Evolutionary conservation across 192 early-diverging fungal species (phyloP).

Genomic region (Lobulomyces angularis): DNA sequence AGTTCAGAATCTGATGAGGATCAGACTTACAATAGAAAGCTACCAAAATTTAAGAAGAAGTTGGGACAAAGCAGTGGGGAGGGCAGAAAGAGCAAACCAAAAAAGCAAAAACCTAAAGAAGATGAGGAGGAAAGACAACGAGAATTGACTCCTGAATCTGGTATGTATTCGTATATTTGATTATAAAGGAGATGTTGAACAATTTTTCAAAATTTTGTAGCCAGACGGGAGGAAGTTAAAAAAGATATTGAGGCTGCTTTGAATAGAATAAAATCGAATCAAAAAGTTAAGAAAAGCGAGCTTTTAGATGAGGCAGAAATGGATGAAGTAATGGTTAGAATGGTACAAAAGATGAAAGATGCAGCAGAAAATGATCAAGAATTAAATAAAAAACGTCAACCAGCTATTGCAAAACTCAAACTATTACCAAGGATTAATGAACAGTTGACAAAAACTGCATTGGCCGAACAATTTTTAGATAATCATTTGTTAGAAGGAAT

Average conservation of each 20-base stretch:
- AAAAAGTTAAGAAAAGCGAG: conserved; percentile 16
- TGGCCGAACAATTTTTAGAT: conserved; percentile 63
- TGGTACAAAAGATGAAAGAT: conserved; percentile 39
- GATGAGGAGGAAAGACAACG: conserved; percentile 5
- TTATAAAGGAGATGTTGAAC: no score
- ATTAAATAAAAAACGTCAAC: conserved; percentile 39
- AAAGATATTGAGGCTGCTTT: conserved; percentile 26
- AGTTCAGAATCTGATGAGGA: conserved; percentile 1
- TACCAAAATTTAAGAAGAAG: background rate
- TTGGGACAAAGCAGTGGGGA: background rate
- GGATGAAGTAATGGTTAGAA: conserved; percentile 25
- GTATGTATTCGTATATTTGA: no score
- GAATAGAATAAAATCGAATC: conserved; percentile 19
- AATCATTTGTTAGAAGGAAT: conserved; percentile 75
- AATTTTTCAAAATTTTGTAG: background rate
- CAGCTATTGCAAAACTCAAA: conserved; percentile 58
- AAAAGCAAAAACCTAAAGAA: conserved; percentile 4
- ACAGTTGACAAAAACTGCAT: conserved; percentile 46
- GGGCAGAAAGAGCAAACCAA: background rate
- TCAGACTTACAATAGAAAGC: background rate
- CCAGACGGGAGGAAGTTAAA: conserved; percentile 12
- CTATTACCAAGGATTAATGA: conserved; percentile 41
- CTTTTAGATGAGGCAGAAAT: conserved; percentile 14
- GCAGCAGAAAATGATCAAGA: conserved; percentile 54
- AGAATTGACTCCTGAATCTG: conserved; percentile 5